Evolutionary conservation across 2,329 filamentous ascomycete genomes (phyloP).

Genomic region (Penicillium hesseltinei): DNA sequence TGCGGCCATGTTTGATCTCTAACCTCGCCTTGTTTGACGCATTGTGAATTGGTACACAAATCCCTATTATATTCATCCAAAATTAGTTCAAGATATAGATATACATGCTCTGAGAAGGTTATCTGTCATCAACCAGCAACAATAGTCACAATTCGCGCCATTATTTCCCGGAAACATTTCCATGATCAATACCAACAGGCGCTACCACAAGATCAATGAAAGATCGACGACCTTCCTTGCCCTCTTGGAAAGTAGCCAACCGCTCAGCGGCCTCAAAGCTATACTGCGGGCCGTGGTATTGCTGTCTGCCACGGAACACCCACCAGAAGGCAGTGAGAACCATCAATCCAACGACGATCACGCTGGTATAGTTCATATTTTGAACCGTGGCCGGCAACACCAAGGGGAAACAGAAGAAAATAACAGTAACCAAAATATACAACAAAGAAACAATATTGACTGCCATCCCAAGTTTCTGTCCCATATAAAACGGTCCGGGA

Average conservation of each 20-base stretch:
- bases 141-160: not conserved
- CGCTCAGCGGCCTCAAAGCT: slow-evolving; percentile 54
- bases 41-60: not conserved
- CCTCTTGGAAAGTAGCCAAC: slow-evolving; percentile 47
- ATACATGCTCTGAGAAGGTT: not conserved
- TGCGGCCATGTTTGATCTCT: not conserved
- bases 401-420: slow-evolving; percentile 63
- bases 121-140: not conserved
- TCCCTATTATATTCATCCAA: not conserved
- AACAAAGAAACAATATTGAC: slow-evolving; percentile 54
- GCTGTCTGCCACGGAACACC: slow-evolving; percentile 28
- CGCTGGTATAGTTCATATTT: slow-evolving; percentile 55
- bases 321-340: slow-evolving; percentile 36
- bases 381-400: slow-evolving; percentile 45
- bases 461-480: slow-evolving; percentile 46
- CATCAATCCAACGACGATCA: slow-evolving; percentile 40
- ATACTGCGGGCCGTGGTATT: slow-evolving; percentile 39
- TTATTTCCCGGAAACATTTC: not conserved
- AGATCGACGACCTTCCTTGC: slow-evolving; percentile 15
- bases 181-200: not conserved
- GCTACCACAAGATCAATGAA: slow-evolving; percentile 15
- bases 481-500: slow-evolving; percentile 61
- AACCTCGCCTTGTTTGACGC: not conserved
- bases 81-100: not conserved
- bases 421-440: slow-evolving; percentile 61